phyloP scores from a whole-genome alignment of 257 asterid genomes.

The Perilla frutescens region DNA sequence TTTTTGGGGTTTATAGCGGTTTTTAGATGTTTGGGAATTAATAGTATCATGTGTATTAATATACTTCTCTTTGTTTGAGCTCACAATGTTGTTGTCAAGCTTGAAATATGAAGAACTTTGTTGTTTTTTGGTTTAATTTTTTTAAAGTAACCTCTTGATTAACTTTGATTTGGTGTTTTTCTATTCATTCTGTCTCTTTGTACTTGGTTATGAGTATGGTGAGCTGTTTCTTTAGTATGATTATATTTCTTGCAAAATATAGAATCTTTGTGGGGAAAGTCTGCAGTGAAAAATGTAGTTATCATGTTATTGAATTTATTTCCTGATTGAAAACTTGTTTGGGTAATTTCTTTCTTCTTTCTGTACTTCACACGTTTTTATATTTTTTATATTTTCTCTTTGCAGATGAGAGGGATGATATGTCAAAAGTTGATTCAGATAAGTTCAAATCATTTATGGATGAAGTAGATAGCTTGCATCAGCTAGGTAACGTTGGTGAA shows the following conservation, averaged over 20 bases:
- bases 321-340: neutral
- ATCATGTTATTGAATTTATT: neutral
- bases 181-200: neutral
- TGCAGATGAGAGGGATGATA: constrained; percentile 87
- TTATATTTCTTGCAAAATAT: constrained; percentile 14
- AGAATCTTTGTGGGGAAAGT: neutral
- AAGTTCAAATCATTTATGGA: constrained; percentile 70
- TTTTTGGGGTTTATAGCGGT: neutral
- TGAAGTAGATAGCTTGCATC: constrained; percentile 83
- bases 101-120: neutral
- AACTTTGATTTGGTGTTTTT: neutral
- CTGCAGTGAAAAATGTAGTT: constrained; percentile 1
- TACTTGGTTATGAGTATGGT: neutral
- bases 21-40: too few relatives aligned
- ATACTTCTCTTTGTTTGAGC: neutral
- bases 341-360: neutral
- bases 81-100: neutral
- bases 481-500: constrained; percentile 59
- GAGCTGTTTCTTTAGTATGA: neutral
- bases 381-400: constrained; percentile 25
- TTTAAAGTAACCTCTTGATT: neutral
- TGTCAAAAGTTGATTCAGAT: constrained; percentile 66
- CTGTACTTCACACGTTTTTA: neutral
- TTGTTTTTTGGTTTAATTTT: neutral
- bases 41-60: neutral